Evolutionary conservation across 2,329 filamentous ascomycete genomes (phyloP), one percentile per base, ranked within the genome.

Genomic region (Didymella segeticola): DNA sequence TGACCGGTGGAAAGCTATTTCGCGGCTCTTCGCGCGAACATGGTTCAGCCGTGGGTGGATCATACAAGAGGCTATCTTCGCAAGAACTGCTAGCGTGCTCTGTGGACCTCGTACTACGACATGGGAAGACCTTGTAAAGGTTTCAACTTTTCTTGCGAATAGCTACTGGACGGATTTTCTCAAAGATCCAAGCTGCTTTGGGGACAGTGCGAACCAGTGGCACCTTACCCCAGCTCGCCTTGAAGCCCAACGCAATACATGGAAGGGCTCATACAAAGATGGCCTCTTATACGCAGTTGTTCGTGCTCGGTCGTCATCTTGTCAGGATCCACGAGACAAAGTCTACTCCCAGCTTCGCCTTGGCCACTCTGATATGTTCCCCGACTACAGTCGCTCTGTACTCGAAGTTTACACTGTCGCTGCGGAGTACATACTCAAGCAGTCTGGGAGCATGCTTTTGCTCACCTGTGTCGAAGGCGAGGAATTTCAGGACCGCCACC

Each of bases 291-390:
- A 60, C 34, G 56, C 59, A 10, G 49, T 66, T 10, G 54, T 62
- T 23, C 45, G 56, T 25, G 53, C 53, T 14, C 52, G 62, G 10
- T 27, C 31, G 2, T 62, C 53, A 8, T 14, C 38, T 2, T 64
- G 52, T 30, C 43, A 53, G 17, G 56, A 66, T 29, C 50, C 57
- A 4, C 39, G 60, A 15, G 62, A 66, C 23, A 66, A 64, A 26
- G 57, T 66, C 3, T 66, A 59, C 31, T 59, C 60, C 2, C 57
- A 57, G 11, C 56, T 65, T 6, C 45, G 49, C 6, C 43, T 67
- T 10, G 54, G 53, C 7, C 22, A 48, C 5, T 57, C 48, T 4
- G 15, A 46, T 9, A 58, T 60, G 10, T 36, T 48, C 9, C 59
- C 60, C 7, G 49, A 58, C 33, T 62, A 64, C 25, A 27, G 39